These are phyloP conservation scores for Dysphania ambrosioides DNA, from an alignment of 148 eudicot genomes.

Conservation along the genomic window DNA sequence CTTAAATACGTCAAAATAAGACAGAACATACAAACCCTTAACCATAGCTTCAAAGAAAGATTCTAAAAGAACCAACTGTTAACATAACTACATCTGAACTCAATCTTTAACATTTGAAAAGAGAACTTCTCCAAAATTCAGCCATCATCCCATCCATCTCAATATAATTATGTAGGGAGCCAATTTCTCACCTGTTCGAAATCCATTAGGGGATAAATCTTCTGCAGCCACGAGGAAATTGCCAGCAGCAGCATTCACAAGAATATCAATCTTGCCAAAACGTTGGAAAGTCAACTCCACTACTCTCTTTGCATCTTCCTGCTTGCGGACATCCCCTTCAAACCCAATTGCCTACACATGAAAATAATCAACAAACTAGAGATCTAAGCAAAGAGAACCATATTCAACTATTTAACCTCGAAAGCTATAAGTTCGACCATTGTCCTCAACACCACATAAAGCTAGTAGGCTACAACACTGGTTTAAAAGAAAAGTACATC, in stretches of 20 bases:
- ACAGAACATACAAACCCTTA: no score
- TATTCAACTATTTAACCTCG: background rate
- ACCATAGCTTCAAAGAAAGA: no score
- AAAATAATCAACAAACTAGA: background rate
- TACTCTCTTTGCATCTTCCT: conserved; percentile 76
- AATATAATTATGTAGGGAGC: background rate
- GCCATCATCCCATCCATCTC: background rate
- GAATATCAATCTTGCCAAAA: conserved; percentile 86
- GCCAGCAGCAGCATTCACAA: conserved; percentile 98
- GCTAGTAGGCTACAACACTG: no score
- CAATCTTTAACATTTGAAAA: no score
- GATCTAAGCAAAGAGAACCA: background rate
- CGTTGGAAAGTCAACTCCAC: conserved; percentile 73
- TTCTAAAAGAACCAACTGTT: no score
- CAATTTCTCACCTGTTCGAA: conserved; percentile 62
- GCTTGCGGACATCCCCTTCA: conserved; percentile 89
- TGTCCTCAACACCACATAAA: no score
- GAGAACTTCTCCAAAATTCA: no score
- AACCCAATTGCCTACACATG: conserved; percentile 68
- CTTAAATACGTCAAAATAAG: no score
- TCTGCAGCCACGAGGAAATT: conserved; percentile 86
- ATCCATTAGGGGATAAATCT: conserved; percentile 92
- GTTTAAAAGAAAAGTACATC: no score
- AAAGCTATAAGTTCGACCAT: no score
- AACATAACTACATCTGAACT: no score